phyloP scores from a whole-genome alignment of 2,329 filamentous ascomycete genomes.

The Verticillium alfalfae region DNA sequence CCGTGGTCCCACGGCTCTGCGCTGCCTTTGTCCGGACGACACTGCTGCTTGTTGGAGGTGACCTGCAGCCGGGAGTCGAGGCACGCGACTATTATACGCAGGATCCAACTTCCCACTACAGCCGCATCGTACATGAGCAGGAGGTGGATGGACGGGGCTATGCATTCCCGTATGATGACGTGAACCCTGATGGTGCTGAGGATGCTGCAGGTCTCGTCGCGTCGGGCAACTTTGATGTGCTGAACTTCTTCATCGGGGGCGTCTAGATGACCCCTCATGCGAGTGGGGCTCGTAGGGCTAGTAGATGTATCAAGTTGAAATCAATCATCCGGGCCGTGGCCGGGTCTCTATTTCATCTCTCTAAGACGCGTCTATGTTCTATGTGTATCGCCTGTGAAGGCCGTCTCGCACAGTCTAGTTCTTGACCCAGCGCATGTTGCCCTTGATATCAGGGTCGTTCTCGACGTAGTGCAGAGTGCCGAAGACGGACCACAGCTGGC shows the following conservation, averaged over 20 bases:
- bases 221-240: conserved; percentile 14
- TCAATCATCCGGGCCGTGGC: background rate
- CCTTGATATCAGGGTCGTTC: conserved; percentile 26
- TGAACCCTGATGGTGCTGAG: conserved; percentile 48
- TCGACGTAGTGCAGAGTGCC: conserved; percentile 42
- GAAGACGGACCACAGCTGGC: conserved; percentile 39
- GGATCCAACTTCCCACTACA: conserved; percentile 49
- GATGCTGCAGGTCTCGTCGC: conserved; percentile 38
- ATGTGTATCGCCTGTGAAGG: background rate
- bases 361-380: background rate
- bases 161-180: conserved; percentile 64
- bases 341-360: background rate
- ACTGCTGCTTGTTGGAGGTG: conserved; percentile 37
- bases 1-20: conserved; percentile 41
- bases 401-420: background rate
- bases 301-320: background rate
- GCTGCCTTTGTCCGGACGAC: conserved; percentile 45
- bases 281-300: background rate
- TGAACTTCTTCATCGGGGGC: conserved; percentile 23
- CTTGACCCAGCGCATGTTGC: conserved; percentile 28
- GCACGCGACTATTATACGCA: conserved; percentile 35
- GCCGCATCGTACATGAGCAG: conserved; percentile 53
- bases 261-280: background rate
- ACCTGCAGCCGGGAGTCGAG: conserved; percentile 34
- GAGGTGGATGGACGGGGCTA: conserved; percentile 58